Conservation (phyloP, 768 basidiomycete genomes). For the Panus rudis region DNA sequence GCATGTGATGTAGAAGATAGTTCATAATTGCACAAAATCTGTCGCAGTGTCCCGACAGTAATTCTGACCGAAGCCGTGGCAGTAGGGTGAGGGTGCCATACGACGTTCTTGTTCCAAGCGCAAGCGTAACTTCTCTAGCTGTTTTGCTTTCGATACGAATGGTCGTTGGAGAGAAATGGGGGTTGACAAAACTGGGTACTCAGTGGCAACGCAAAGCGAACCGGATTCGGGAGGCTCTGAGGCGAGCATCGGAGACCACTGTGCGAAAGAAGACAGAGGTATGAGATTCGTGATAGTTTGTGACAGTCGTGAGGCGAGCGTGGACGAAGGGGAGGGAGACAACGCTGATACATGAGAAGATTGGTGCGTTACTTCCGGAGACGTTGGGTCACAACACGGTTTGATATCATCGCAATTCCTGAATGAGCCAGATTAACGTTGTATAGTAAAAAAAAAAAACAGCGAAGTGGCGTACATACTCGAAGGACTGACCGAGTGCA, state of each 20-base stretch:
- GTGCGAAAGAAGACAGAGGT: conserved; percentile 42
- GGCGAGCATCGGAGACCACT: conserved; percentile 25
- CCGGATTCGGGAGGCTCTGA: conserved; percentile 14
- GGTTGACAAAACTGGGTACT: conserved; percentile 10
- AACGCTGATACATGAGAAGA: conserved; percentile 24
- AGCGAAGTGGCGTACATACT: conserved; percentile 19
- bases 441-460: background rate
- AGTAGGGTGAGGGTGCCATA: too few relatives aligned
- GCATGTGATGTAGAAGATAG: too few relatives aligned
- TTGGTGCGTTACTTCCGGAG: conserved; percentile 23
- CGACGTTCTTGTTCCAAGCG: conserved; percentile 45
- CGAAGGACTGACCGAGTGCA: conserved; percentile 16
- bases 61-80: too few relatives aligned
- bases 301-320: conserved; percentile 49
- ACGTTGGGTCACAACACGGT: background rate
- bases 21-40: too few relatives aligned
- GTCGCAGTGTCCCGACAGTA: too few relatives aligned
- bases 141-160: conserved; percentile 58
- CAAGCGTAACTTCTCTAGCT: conserved; percentile 54
- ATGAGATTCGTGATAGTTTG: conserved; percentile 57
- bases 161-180: conserved; percentile 12
- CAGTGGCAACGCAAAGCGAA: conserved; percentile 2
- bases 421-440: background rate
- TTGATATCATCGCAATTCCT: background rate
- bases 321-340: conserved; percentile 41